Evolutionary conservation across 257 asterid genomes (phyloP).

Genomic region (Solanum bulbocastanum): DNA sequence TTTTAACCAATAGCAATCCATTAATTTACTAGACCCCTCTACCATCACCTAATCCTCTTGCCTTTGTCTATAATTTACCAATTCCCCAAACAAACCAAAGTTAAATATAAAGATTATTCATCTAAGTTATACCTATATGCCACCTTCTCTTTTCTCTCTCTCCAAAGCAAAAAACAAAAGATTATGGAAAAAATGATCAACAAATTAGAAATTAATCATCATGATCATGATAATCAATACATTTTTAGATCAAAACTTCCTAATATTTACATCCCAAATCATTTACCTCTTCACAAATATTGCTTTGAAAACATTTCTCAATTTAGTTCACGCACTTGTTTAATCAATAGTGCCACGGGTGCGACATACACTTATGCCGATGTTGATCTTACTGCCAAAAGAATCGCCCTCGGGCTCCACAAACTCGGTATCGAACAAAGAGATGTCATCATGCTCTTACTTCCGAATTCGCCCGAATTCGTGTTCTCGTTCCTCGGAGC

Average conservation of each 20-base stretch:
- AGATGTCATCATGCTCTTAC: constrained; percentile 24
- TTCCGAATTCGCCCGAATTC: constrained; percentile 26
- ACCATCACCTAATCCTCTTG: neutral
- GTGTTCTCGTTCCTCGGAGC: constrained; percentile 28
- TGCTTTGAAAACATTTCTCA: constrained; percentile 21
- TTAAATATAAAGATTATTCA: neutral
- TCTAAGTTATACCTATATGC: neutral
- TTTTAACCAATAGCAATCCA: neutral
- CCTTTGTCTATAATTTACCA: neutral
- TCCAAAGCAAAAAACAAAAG: neutral
- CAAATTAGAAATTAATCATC: neutral
- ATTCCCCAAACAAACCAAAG: neutral
- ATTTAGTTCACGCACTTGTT: constrained; percentile 18
- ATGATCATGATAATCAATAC: neutral
- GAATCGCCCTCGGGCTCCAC: constrained; percentile 13
- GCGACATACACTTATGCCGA: constrained; percentile 7
- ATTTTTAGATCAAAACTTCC: constrained; percentile 34
- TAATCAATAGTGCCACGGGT: constrained; percentile 17
- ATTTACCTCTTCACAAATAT: constrained; percentile 22
- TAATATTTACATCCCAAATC: constrained; percentile 25
- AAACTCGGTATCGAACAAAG: constrained; percentile 16
- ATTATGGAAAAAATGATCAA: neutral
- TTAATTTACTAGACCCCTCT: neutral
- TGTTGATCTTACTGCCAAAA: constrained; percentile 17
- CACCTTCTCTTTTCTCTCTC: neutral